Conservation (phyloP, 2,329 filamentous ascomycete genomes). For the Ascochyta lentis region DNA sequence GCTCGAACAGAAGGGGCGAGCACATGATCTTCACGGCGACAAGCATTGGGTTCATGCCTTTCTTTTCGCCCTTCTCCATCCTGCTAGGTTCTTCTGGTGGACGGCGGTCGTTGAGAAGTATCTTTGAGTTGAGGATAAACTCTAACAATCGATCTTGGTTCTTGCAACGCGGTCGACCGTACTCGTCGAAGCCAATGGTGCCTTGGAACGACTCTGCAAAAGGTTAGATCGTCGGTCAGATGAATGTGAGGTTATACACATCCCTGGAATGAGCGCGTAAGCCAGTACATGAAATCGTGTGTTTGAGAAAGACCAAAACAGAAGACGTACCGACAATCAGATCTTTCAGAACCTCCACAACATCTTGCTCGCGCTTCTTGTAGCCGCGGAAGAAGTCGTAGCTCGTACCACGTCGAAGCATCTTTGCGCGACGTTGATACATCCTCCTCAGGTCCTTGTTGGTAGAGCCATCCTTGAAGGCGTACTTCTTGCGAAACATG, state of each 20-base stretch:
- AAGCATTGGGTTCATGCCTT: conserved; percentile 23
- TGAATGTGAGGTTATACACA: no score
- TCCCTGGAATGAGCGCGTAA: neutral
- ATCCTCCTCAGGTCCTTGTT: conserved; percentile 43
- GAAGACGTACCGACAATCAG: conserved; percentile 53
- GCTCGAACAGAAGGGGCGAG: conserved; percentile 39
- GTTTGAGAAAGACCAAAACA: neutral
- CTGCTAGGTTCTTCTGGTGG: conserved; percentile 14
- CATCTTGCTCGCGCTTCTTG: conserved; percentile 37
- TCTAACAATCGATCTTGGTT: conserved; percentile 43
- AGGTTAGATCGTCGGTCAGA: neutral
- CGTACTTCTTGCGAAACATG: conserved; percentile 53
- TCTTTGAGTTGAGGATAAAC: conserved; percentile 41
- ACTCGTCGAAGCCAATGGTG: conserved; percentile 19
- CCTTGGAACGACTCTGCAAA: conserved; percentile 43
- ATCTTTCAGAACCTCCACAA: conserved; percentile 49
- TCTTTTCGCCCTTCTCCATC: conserved; percentile 3
- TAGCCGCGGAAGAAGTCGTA: conserved; percentile 31
- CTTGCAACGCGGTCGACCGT: conserved; percentile 34
- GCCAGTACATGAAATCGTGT: neutral
- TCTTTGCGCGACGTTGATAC: conserved; percentile 44
- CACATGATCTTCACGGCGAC: conserved; percentile 44
- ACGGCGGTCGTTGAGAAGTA: conserved; percentile 36
- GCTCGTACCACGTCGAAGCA: conserved; percentile 26
- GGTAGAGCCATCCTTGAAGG: conserved; percentile 31